Base-by-base conservation (phyloP, 305 asterid species). In the Fraxinus nigra region DNA sequence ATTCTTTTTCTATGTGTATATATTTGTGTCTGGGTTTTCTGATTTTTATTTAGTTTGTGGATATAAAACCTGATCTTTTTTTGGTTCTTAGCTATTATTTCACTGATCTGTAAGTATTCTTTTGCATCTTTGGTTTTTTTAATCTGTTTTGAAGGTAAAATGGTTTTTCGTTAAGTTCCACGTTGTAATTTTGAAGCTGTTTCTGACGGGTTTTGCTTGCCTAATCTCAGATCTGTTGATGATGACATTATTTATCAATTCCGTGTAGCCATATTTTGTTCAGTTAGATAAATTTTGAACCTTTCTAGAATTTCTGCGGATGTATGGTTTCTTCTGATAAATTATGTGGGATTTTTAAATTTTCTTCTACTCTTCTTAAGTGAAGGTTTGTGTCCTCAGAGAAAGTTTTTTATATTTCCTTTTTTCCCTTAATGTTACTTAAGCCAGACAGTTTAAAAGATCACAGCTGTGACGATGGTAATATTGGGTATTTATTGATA, bases 41-140 rank as follows among this genome's bases (percentile, higher is more conserved):
- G 22, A 16, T 16, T 51, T 5, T 51, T 16, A 51, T 51, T 51
- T n/a, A 16, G 20, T 51, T 51, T 5, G 63, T 16, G 20, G 20
- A n/a, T 51, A 16, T n/a, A 51, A 51, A 51, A 51, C 24, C 9
- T 16, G 24, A 51, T 51, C 56, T 4, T 4, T 51, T 51, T 51
- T 51, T 51, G 3, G 24, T 14, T n/a, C 63, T 51, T 51, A 16
- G 63, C 63, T 74, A 46, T 46, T 46, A 46, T 46, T 46, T 13
- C 18, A 46, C 56, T 13, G 86, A 84, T 87, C 76, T 81, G 80
- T 16, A 1, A 54, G 38, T 46, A 16, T 35, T 59, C 10, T 70
- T 83, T 75, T 34, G 18, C 48, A 54, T 70, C 43, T 72, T 8
- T 34, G 77, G 77, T 18, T 34, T 33, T 35, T 22, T 10, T 16